phyloP scores from a whole-genome alignment of 2,329 filamentous ascomycete genomes.

The Diaporthe longicolla region DNA sequence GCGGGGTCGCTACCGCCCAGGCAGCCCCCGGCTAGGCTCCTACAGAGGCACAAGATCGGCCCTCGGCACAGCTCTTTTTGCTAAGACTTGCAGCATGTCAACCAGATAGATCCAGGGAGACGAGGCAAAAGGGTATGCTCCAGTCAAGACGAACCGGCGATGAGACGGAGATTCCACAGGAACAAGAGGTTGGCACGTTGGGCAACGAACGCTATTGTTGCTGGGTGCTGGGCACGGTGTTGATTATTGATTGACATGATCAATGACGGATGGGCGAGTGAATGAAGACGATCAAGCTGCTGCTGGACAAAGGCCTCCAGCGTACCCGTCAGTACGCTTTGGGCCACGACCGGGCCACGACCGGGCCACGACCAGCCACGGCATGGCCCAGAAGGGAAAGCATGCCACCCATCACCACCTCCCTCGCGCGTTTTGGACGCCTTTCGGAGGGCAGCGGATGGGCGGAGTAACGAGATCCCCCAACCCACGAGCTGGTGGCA shows the following conservation, averaged over 20 bases:
- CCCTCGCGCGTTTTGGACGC: neutral
- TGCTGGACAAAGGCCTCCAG: neutral
- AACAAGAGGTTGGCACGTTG: too few species aligned
- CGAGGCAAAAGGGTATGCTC: neutral
- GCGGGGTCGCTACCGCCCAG: neutral
- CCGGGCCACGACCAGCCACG: neutral
- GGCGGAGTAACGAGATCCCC: constrained; percentile 27
- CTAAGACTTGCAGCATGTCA: constrained; percentile 19
- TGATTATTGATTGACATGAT: neutral
- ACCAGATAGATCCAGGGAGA: constrained; percentile 28
- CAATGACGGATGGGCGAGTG: neutral
- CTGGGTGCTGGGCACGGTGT: neutral
- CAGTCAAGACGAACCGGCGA: too few species aligned
- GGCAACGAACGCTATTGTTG: too few species aligned
- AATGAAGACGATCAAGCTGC: neutral
- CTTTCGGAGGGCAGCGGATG: neutral
- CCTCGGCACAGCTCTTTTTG: constrained; percentile 36
- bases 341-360: constrained; percentile 18
- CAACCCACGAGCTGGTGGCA: constrained; percentile 20
- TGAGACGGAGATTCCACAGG: too few species aligned
- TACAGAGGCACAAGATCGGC: constrained; percentile 24
- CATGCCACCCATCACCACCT: constrained; percentile 6
- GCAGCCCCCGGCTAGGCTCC: constrained; percentile 30
- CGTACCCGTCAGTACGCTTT: neutral
- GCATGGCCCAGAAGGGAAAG: constrained; percentile 8